A percentile compares a stretch with the other conserved stretches of the same genome.
phyloP scores from a whole-genome alignment of 129 eudicot genomes.

The Artemisia tridentata region DNA sequence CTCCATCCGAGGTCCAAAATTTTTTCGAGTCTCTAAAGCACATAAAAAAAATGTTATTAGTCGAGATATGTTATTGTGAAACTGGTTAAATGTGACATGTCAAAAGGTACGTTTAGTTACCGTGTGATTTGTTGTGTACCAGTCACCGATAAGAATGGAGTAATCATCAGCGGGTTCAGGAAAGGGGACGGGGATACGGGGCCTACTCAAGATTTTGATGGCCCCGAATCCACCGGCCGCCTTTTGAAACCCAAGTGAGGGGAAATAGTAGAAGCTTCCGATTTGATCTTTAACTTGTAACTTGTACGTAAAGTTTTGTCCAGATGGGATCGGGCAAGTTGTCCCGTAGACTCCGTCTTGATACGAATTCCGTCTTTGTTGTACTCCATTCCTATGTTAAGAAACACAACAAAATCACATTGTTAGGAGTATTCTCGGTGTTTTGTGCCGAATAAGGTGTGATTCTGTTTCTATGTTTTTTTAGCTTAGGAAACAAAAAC shows the following conservation, averaged over 20 bases:
- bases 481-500: neutral
- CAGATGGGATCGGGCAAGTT: slow-evolving; percentile 85
- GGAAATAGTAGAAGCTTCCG: slow-evolving; percentile 87
- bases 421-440: neutral
- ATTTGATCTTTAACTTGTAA: slow-evolving; percentile 91
- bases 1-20: slow-evolving; percentile 56
- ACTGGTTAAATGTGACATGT: neutral
- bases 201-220: slow-evolving; percentile 66
- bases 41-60: neutral
- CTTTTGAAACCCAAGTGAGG: slow-evolving; percentile 76
- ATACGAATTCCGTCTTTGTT: slow-evolving; percentile 77
- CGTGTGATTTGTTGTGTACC: slow-evolving; percentile 71
- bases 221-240: slow-evolving; percentile 97
- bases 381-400: slow-evolving; percentile 70
- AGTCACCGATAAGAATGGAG: slow-evolving; percentile 79
- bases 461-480: neutral
- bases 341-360: slow-evolving; percentile 90
- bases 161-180: slow-evolving; percentile 65
- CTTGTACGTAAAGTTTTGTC: slow-evolving; percentile 76
- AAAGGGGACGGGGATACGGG: slow-evolving; percentile 80
- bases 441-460: slow-evolving; percentile 15
- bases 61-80: neutral
- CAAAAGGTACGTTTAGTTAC: slow-evolving; percentile 25
- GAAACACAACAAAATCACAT: neutral
- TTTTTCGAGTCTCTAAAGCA: slow-evolving; percentile 43